A percentile compares a stretch with the other conserved stretches of the same genome.
phyloP scores from a whole-genome alignment of 768 basidiomycete species.

The Phallus indusiatus region DNA sequence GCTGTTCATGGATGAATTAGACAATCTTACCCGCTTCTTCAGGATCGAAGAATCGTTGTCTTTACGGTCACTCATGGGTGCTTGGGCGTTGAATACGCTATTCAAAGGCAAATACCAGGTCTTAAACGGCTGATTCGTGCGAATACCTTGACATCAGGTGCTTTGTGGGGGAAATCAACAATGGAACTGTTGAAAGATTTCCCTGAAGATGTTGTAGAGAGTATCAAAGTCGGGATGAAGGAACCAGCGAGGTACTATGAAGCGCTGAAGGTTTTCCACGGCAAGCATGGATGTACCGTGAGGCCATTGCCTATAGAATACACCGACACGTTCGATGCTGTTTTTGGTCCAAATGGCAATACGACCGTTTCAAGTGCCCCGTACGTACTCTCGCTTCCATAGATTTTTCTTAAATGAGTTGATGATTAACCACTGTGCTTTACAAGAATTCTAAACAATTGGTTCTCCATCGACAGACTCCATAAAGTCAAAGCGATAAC shows the following conservation, averaged over 20 bases:
- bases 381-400: neutral
- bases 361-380: conserved; percentile 3
- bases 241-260: neutral
- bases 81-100: conserved; percentile 2
- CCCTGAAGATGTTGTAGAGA: conserved; percentile 1
- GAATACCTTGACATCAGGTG: neutral
- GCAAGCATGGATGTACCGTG: neutral
- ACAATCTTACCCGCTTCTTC: conserved; percentile 2
- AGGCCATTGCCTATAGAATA: conserved; percentile 2
- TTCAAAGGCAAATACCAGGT: conserved; percentile 1
- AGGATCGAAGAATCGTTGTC: conserved; percentile 2
- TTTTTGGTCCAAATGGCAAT: conserved; percentile 1
- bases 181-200: neutral
- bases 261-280: conserved; percentile 5
- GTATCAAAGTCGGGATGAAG: neutral
- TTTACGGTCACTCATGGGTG: conserved; percentile 11
- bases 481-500: conserved; percentile 2
- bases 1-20: conserved; percentile 10
- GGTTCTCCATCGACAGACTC: conserved; percentile 2
- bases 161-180: conserved; percentile 4
- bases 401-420: no score
- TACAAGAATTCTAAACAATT: conserved; percentile 1
- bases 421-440: no score
- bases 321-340: neutral
- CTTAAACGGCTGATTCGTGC: neutral